Evolutionary conservation across 352 stramenopile genomes (phyloP), one percentile per base, ranked within the genome.

Genomic region (Phytophthora meadii): DNA sequence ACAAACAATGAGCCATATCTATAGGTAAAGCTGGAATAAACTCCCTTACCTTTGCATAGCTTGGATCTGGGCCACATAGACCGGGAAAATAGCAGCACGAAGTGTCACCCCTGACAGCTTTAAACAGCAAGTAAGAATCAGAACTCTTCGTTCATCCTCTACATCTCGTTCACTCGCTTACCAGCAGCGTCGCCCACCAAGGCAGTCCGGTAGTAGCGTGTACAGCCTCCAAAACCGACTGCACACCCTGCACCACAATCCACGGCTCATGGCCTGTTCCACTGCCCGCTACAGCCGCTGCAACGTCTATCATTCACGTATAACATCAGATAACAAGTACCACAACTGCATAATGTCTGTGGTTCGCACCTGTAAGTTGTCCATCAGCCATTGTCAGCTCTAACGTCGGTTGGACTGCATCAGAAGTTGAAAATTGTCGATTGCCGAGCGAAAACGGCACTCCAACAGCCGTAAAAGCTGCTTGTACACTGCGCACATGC

Each of bases 21-120:
- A 12, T 11, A 36, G 12, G 9, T 36, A 36, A 36, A 36, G 30
- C 8, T 36, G 30, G 12, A 51, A 19, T 30, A 39, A 22, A 40
- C 17, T 15, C 24, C 40, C 28, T 0, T 52, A 89, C 72, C 82
- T 76, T 36, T 93, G 82, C 48, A 72, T 87, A 4, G 84, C 66
- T 17, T 84, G 82, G 61, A 93, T 81, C 61, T 93, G 85, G 61
- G 74, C 81, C 41, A 93, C 68, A 56, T 90, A 89, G 36, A 93
- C 77, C 34, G 85, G 85, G 51, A 93, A 93, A 48, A 93, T 72
- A 14, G 76, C 48, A 5, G 77, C 80, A 46, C 85, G 85, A 47
- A 93, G 66, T n/a, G 74, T 75, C 17, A 93, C 74, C 39, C 82
- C 84, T 8, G 84, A 89, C 28, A 76, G 50, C 81, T 90, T 25